phyloP scores from a whole-genome alignment of 1,139 yeast genomes.

The Lipomyces yarrowii region DNA sequence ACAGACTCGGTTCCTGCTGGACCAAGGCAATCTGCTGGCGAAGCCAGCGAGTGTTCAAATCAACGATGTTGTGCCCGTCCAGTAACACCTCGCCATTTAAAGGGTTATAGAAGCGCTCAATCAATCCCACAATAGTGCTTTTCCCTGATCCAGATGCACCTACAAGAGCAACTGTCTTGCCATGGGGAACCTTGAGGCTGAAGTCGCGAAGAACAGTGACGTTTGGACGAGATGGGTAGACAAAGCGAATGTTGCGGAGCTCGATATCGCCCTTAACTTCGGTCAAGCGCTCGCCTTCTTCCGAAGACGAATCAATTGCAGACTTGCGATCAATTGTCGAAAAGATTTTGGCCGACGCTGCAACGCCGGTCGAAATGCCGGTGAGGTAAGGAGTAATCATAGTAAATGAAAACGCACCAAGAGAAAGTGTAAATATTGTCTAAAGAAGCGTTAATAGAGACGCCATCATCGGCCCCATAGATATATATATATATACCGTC shows the following conservation, averaged over 20 bases:
- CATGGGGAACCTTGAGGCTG: conserved; percentile 49
- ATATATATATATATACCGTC: conserved; percentile 41
- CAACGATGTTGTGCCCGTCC: conserved; percentile 51
- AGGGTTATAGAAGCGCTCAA: conserved; percentile 30
- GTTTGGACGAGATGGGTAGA: conserved; percentile 86
- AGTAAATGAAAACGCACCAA: conserved; percentile 48
- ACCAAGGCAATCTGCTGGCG: conserved; percentile 61
- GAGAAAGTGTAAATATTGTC: conserved; percentile 33
- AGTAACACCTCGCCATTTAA: conserved; percentile 43
- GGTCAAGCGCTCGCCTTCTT: conserved; percentile 40
- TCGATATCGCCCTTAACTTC: conserved; percentile 54
- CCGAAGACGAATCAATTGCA: conserved; percentile 41
- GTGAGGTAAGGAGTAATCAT: conserved; percentile 47
- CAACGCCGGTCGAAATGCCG: conserved; percentile 45
- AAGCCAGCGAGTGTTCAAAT: conserved; percentile 52
- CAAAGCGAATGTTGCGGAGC: conserved; percentile 66
- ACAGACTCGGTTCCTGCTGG: conserved; percentile 68
- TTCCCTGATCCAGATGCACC: conserved; percentile 85
- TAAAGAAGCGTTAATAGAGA: background rate
- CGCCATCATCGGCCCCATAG: background rate
- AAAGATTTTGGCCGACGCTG: conserved; percentile 46
- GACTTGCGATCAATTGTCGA: conserved; percentile 47
- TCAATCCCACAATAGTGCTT: conserved; percentile 60
- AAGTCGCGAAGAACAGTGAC: conserved; percentile 66
- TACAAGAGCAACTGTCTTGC: conserved; percentile 61